phyloP scores from a whole-genome alignment of 352 stramenopile genomes.

The Globisporangium solare region DNA sequence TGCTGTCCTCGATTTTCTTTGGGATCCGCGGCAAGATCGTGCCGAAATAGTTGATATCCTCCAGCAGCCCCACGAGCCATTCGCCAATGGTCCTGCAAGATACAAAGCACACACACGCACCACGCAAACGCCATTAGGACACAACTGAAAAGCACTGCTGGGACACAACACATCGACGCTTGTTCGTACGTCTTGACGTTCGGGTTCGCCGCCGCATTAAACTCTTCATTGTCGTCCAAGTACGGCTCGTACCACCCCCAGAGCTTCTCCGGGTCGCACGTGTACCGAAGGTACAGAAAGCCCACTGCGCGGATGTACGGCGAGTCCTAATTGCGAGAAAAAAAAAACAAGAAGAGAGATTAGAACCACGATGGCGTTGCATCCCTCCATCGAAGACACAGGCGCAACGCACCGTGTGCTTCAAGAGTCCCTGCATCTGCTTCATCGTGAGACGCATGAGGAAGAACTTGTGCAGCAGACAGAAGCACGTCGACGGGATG shows the following conservation, averaged over 20 bases:
- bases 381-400: too few species aligned
- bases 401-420: constrained; percentile 58
- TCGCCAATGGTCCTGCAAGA: constrained; percentile 87
- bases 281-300: constrained; percentile 98
- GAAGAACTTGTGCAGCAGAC: constrained; percentile 96
- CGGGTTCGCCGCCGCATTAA: constrained; percentile 82
- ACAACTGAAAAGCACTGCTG: too few species aligned
- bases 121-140: background rate
- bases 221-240: constrained; percentile 93
- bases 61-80: constrained; percentile 89
- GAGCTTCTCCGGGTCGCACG: constrained; percentile 89
- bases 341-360: background rate
- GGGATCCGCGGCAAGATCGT: constrained; percentile 96
- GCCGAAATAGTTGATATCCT: constrained; percentile 95
- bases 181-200: constrained; percentile 65
- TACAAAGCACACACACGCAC: constrained; percentile 2
- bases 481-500: constrained; percentile 95
- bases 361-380: too few species aligned
- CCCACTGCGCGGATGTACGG: constrained; percentile 96
- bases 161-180: too few species aligned
- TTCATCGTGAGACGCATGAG: constrained; percentile 94
- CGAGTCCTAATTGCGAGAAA: constrained; percentile 69
- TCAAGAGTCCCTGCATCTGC: constrained; percentile 95
- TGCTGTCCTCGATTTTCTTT: constrained; percentile 93
- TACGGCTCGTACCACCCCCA: constrained; percentile 96